These are phyloP conservation scores for Phytopythium oedochilum DNA, from an alignment of 352 stramenopile genomes.

Conservation along the genomic window DNA sequence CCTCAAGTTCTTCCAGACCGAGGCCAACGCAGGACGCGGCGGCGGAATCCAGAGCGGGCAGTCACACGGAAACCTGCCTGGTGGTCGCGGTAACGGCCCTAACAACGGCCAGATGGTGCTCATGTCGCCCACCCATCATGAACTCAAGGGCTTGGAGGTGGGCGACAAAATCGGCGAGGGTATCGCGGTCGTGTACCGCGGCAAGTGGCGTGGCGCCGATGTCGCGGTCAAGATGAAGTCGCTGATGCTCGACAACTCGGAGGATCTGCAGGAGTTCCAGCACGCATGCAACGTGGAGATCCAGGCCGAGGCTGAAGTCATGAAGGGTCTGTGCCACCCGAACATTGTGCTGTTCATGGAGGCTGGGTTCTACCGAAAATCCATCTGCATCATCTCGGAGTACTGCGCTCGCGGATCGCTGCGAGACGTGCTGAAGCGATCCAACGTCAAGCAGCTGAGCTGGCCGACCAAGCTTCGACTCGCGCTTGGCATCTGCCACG, in stretches of 20 bases:
- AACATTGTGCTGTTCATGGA: constrained; percentile 90
- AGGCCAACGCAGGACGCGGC: constrained; percentile 9
- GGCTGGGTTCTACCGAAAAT: constrained; percentile 77
- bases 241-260: constrained; percentile 59
- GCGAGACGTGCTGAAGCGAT: constrained; percentile 90
- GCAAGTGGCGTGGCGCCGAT: constrained; percentile 93
- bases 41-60: constrained; percentile 23
- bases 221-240: constrained; percentile 95
- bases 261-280: constrained; percentile 69
- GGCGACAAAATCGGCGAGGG: constrained; percentile 82
- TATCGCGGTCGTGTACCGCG: constrained; percentile 92
- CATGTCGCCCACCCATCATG: constrained; percentile 58
- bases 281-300: constrained; percentile 84
- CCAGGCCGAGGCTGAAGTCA: constrained; percentile 74
- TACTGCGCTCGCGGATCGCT: constrained; percentile 92
- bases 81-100: constrained; percentile 11
- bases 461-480: constrained; percentile 81
- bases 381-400: constrained; percentile 95
- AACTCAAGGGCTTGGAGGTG: constrained; percentile 78
- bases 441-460: constrained; percentile 62
- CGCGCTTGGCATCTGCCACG: constrained; percentile 71
- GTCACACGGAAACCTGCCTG: constrained; percentile 14
- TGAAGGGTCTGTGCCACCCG: constrained; percentile 74
- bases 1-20: constrained; percentile 45
- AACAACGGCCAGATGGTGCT: constrained; percentile 28